Evolutionary conservation across 306 rosid genomes (phyloP).

Genomic region (Lathyrus oleraceus): DNA sequence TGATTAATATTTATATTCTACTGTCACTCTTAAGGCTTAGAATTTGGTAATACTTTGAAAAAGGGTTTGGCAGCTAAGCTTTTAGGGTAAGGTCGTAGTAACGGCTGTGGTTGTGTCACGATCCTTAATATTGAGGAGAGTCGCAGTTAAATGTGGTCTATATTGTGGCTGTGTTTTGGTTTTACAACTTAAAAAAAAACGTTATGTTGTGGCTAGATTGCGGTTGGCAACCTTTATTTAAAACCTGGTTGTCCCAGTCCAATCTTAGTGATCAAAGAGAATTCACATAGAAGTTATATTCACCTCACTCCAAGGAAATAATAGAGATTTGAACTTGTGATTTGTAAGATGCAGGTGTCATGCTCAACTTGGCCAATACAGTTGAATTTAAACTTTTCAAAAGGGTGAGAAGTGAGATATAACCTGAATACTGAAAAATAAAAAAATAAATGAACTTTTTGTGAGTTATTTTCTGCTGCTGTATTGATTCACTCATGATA

Average conservation of each 20-base stretch:
- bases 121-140: background rate
- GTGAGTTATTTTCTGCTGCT: background rate
- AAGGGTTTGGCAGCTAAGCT: background rate
- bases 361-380: background rate
- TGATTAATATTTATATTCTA: background rate
- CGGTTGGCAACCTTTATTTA: background rate
- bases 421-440: background rate
- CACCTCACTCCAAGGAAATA: background rate
- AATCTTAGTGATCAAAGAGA: background rate
- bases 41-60: conserved; percentile 19
- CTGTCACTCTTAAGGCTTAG: background rate
- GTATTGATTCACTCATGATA: conserved; percentile 20
- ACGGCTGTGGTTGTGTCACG: background rate
- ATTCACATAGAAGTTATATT: background rate
- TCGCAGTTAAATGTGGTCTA: background rate
- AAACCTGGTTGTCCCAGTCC: background rate
- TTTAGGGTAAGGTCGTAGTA: background rate
- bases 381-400: background rate
- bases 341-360: background rate
- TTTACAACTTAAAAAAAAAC: background rate
- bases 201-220: background rate
- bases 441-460: background rate
- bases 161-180: background rate
- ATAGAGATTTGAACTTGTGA: background rate
- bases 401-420: background rate